These are phyloP conservation scores for Strobilomyces echinocephalus DNA, from an alignment of 768 basidiomycete species.

Conservation along the genomic window DNA sequence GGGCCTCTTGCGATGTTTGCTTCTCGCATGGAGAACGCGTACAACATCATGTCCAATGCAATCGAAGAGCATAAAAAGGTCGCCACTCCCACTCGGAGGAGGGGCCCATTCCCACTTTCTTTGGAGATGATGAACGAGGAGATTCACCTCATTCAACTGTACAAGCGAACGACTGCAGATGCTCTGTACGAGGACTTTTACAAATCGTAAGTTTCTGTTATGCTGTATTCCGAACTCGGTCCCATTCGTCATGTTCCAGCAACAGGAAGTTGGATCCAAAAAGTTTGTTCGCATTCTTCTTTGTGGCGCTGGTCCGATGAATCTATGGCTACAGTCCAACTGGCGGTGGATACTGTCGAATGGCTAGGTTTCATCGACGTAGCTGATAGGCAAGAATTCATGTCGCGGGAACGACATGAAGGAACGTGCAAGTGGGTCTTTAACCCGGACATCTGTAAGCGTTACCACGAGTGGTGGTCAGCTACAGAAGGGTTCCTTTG, in stretches of 20 bases:
- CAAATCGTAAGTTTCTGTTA: conserved; percentile 9
- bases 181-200: conserved; percentile 21
- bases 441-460: conserved; percentile 13
- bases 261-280: conserved; percentile 20
- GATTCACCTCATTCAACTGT: conserved; percentile 17
- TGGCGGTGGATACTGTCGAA: conserved; percentile 17
- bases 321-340: conserved; percentile 15
- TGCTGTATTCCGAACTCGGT: neutral
- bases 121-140: conserved; percentile 23
- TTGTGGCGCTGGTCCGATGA: conserved; percentile 1
- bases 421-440: conserved; percentile 26
- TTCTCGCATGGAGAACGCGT: conserved; percentile 18
- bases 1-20: conserved; percentile 18
- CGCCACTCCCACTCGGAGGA: conserved; percentile 9
- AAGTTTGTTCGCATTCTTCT: conserved; percentile 7
- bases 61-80: conserved; percentile 19
- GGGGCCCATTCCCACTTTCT: conserved; percentile 21
- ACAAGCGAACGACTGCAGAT: conserved; percentile 16
- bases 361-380: conserved; percentile 25
- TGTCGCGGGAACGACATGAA: conserved; percentile 22
- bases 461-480: conserved; percentile 19
- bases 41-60: conserved; percentile 17
- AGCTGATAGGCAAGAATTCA: conserved; percentile 22
- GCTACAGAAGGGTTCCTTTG: conserved; percentile 22
- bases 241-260: conserved; percentile 7